These are phyloP conservation scores for Leccinum arenicola DNA, from an alignment of 768 basidiomycete genomes.

Conservation along the genomic window DNA sequence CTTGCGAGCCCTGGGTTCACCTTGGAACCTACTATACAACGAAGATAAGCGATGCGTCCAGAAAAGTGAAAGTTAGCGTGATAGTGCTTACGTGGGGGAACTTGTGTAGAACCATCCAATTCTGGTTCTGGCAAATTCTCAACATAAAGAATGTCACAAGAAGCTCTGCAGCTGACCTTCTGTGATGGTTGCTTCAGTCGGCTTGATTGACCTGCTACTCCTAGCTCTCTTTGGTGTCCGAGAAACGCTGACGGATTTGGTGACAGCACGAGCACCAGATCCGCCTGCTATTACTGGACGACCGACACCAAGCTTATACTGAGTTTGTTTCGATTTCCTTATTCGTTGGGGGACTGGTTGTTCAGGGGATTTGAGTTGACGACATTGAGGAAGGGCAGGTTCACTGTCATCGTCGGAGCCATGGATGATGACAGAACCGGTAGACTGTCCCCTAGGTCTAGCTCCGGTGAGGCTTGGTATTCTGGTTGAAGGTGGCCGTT, in stretches of 20 bases:
- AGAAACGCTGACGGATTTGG: conserved; percentile 53
- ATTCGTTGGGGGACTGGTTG: conserved; percentile 38
- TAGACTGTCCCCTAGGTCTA: conserved; percentile 32
- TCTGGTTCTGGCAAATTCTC: conserved; percentile 27
- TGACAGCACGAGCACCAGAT: conserved; percentile 60
- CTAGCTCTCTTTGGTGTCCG: conserved; percentile 47
- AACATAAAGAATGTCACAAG: conserved; percentile 5
- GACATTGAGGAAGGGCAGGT: conserved; percentile 22
- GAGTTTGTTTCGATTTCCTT: conserved; percentile 71
- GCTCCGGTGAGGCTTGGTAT: conserved; percentile 27
- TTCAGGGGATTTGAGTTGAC: conserved; percentile 11
- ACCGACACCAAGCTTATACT: conserved; percentile 68
- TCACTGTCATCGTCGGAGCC: conserved; percentile 44
- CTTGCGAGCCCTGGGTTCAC: neutral
- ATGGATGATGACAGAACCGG: conserved; percentile 37
- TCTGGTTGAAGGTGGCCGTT: conserved; percentile 33
- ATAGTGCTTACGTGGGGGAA: conserved; percentile 15
- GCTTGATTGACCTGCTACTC: conserved; percentile 47
- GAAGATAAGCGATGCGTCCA: neutral
- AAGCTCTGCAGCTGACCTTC: conserved; percentile 39
- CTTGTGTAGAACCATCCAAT: conserved; percentile 9
- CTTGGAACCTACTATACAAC: conserved; percentile 5
- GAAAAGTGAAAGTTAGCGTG: neutral
- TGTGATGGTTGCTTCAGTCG: conserved; percentile 53
- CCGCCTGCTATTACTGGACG: conserved; percentile 66